A percentile compares a stretch with the other conserved stretches of the same genome.
phyloP scores from a whole-genome alignment of 371 early-diverging fungal species.

The Mucor piriformis region DNA sequence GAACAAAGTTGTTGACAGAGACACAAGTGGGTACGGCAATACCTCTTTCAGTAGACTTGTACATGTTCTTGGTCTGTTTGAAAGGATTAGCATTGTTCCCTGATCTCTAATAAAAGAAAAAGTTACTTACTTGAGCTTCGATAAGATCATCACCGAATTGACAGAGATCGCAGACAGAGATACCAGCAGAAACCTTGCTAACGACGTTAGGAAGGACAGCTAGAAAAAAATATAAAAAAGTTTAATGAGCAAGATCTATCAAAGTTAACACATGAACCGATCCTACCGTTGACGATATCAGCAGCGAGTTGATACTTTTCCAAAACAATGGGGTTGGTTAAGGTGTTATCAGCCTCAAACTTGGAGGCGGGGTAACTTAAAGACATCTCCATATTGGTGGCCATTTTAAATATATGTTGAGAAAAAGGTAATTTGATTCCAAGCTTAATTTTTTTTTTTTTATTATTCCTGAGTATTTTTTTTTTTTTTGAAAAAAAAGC shows the following conservation, averaged over 20 bases:
- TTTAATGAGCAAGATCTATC: background rate
- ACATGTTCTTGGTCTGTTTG: conserved; percentile 65
- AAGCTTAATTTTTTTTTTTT: conserved; percentile 11
- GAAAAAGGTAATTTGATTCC: background rate
- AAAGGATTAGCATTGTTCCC: background rate
- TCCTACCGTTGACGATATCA: conserved; percentile 75
- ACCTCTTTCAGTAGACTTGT: conserved; percentile 77
- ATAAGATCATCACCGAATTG: conserved; percentile 82
- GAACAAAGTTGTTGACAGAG: conserved; percentile 78
- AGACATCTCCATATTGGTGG: conserved; percentile 40
- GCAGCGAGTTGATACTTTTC: conserved; percentile 85
- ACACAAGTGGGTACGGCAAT: conserved; percentile 87
- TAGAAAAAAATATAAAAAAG: conserved; percentile 13
- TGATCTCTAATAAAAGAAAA: background rate
- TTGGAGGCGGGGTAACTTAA: conserved; percentile 49
- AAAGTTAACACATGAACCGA: background rate
- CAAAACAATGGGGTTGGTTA: conserved; percentile 64
- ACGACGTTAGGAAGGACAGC: conserved; percentile 54
- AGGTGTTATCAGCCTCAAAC: conserved; percentile 68
- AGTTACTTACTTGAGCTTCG: conserved; percentile 57
- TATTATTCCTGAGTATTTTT: conserved; percentile 1
- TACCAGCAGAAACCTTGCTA: conserved; percentile 60
- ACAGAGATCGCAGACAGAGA: conserved; percentile 77
- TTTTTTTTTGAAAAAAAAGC: background rate
- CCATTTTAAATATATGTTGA: conserved; percentile 12